A percentile compares a stretch with the other conserved stretches of the same genome.
Conservation (phyloP, 2,329 filamentous ascomycete genomes). For the Diaporthe capsici region DNA sequence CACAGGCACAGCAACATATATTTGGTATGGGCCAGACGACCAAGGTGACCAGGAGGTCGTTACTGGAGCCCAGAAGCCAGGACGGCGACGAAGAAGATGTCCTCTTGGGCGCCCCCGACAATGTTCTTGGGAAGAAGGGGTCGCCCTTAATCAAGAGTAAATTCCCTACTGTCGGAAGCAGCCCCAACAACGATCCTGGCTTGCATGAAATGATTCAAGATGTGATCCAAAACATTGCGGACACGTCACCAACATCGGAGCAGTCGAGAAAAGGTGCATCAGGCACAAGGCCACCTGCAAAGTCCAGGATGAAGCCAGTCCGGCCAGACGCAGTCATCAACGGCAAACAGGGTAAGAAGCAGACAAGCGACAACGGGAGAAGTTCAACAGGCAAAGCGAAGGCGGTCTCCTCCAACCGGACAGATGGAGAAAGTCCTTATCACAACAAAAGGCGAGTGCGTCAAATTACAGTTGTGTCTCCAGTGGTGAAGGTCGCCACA, state of each 20-base stretch:
- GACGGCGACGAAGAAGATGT: constrained; percentile 51
- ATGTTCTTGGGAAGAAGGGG: not conserved
- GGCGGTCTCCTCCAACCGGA: not conserved
- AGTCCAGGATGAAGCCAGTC: not conserved
- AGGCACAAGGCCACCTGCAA: not conserved
- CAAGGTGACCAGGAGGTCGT: constrained; percentile 40
- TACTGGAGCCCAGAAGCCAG: constrained; percentile 40
- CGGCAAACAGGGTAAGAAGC: not conserved
- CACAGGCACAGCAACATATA: not conserved
- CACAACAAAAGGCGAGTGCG: not conserved
- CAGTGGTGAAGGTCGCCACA: not conserved
- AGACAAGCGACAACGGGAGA: not conserved
- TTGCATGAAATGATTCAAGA: constrained; percentile 38
- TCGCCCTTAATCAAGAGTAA: constrained; percentile 37
- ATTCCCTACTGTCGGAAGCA: constrained; percentile 38
- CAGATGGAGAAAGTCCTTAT: too few relatives aligned
- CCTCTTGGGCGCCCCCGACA: constrained; percentile 44
- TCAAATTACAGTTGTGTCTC: not conserved
- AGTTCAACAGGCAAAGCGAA: not conserved
- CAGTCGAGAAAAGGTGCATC: constrained; percentile 1
- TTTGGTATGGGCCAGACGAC: constrained; percentile 22
- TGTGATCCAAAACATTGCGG: constrained; percentile 38
- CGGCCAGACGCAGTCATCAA: not conserved
- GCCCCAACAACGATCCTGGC: constrained; percentile 32
- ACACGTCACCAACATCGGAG: constrained; percentile 28